Evolutionary conservation across 2,329 filamentous ascomycete species (phyloP).

Genomic region (Diaporthe citri): DNA sequence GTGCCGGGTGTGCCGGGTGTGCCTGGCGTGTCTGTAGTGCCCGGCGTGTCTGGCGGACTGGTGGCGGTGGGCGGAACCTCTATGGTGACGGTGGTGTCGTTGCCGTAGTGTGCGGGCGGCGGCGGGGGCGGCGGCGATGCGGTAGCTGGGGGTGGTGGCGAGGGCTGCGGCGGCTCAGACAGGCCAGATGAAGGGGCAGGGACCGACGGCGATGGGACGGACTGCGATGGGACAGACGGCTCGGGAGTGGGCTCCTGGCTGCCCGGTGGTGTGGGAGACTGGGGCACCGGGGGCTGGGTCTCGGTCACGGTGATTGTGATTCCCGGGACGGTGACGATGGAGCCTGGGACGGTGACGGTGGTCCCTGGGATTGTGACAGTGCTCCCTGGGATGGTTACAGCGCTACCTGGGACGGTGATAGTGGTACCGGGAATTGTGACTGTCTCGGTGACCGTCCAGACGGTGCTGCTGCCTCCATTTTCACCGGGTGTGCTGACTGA

Average conservation of each 20-base stretch:
- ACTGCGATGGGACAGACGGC: not conserved
- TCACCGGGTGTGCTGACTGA: not conserved
- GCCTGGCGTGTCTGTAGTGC: not conserved
- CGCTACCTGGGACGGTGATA: slow-evolving; percentile 5
- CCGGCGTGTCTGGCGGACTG: not conserved
- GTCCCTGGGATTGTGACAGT: slow-evolving; percentile 5
- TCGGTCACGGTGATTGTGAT: slow-evolving; percentile 7
- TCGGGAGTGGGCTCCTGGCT: slow-evolving; percentile 5
- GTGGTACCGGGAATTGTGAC: not conserved
- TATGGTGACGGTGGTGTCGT: not conserved
- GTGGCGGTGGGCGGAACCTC: not conserved
- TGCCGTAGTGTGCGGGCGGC: not conserved
- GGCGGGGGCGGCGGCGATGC: not conserved
- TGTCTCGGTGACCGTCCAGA: slow-evolving; percentile 7
- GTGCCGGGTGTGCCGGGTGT: not conserved
- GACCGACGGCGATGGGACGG: not conserved
- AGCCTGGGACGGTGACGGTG: slow-evolving; percentile 6
- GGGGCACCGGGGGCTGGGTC: slow-evolving; percentile 1
- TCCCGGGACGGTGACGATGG: not conserved
- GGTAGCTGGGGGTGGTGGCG: not conserved
- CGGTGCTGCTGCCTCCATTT: not conserved
- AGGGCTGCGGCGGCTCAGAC: slow-evolving; percentile 1
- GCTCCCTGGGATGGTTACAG: not conserved
- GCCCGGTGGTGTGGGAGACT: not conserved
- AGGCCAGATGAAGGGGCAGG: not conserved